Conservation (phyloP, 495 filamentous ascomycete genomes). For the Jackrogersella minutella region DNA sequence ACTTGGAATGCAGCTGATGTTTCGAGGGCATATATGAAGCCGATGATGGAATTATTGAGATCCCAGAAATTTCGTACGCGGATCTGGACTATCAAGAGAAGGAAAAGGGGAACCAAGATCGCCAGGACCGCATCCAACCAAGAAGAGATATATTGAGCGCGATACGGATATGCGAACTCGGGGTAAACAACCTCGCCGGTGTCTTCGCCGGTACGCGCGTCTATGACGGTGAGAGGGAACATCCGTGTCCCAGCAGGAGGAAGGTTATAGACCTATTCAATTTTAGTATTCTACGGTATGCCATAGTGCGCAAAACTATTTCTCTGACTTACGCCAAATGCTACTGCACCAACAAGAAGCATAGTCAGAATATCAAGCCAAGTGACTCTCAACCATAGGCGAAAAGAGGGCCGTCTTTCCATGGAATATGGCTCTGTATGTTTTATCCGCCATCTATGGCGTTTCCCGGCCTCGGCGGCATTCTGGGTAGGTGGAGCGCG, state of each 20-base stretch:
- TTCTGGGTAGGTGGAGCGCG: neutral
- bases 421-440: constrained; percentile 33
- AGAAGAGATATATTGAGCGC: constrained; percentile 57
- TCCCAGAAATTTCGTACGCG: constrained; percentile 65
- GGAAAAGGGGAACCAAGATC: constrained; percentile 49
- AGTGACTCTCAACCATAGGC: constrained; percentile 54
- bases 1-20: constrained; percentile 63
- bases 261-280: constrained; percentile 47
- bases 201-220: constrained; percentile 23
- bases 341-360: constrained; percentile 53
- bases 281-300: neutral
- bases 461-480: neutral
- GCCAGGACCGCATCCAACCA: constrained; percentile 54
- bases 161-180: constrained; percentile 57
- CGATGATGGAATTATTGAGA: constrained; percentile 61
- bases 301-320: neutral
- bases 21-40: constrained; percentile 60
- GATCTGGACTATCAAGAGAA: constrained; percentile 57
- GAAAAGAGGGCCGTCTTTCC: constrained; percentile 52
- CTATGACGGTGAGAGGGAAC: constrained; percentile 54
- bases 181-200: constrained; percentile 58
- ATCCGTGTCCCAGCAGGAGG: constrained; percentile 50
- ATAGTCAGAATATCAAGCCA: constrained; percentile 59
- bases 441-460: neutral
- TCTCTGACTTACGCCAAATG: constrained; percentile 49